Evolutionary conservation across 2,329 filamentous ascomycete species (phyloP), one percentile per base, ranked within the genome.

Genomic region (Epichloe bromicola): DNA sequence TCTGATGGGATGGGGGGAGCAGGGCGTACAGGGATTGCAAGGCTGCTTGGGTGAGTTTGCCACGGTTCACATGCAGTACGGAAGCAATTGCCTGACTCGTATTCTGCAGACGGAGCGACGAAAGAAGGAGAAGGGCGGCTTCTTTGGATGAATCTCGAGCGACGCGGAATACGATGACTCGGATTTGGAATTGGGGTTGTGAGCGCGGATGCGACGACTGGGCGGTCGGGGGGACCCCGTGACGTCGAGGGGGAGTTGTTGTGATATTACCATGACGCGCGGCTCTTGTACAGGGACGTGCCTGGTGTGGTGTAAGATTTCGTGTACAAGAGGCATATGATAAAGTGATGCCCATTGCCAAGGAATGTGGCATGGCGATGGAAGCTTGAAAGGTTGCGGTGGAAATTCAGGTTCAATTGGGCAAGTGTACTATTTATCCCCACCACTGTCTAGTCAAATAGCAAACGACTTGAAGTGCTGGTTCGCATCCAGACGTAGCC

Each of bases 1-100:
- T 30, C 58, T 65, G 51, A 30, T 30, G 26, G 26, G 26, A 64
- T 47, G 6, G n/a, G 6, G n/a, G 15, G 19, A 17, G 23, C 57
- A 95, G 89, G 69, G 89, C 89, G 48, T 97, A 96, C 67, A 81
- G 89, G 53, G 88, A 94, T 56, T 97, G 91, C 70, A 96, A 96
- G 68, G 90, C 95, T 70, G 78, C 83, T 72, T 96, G 90, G 90
- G 89, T 95, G 75, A 55, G 72, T 60, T 26, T 8, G 14, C 11
- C 12, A 2, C 34, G 17, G 8, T 11, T 3, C 2, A 3, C 30
- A n/a, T 5, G 3, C 26, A 1, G 17, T 7, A n/a, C 30, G 17
- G 8, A 15, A 15, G 20, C 17, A 33, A 7, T 7, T 10, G 37
- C 30, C 51, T 56, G 42, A 57, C 41, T 11, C 2, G 3, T 4